phyloP scores from a whole-genome alignment of 2,329 filamentous ascomycete genomes.

The Trichoderma citrinoviride region DNA sequence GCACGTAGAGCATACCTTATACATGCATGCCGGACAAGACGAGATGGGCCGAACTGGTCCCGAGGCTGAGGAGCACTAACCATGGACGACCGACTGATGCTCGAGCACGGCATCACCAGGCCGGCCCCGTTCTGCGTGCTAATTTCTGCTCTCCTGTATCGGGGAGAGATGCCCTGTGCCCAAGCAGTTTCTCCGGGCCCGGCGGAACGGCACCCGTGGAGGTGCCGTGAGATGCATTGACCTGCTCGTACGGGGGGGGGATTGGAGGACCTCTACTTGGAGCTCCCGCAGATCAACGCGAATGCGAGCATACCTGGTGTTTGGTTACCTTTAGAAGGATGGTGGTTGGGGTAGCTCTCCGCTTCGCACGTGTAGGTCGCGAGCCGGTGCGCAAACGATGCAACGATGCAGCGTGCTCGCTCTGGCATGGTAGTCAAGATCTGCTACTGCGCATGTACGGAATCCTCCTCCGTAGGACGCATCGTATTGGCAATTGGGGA shows the following conservation, averaged over 20 bases:
- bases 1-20: not conserved
- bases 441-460: not conserved
- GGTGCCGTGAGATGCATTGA: not conserved
- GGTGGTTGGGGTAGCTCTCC: slow-evolving; percentile 7
- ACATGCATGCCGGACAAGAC: not conserved
- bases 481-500: not conserved
- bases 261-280: not conserved
- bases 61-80: slow-evolving; percentile 8
- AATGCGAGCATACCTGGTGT: not conserved
- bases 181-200: not conserved
- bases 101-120: not conserved
- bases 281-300: not conserved
- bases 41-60: slow-evolving; percentile 19
- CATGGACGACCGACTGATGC: not conserved
- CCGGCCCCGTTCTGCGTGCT: not conserved
- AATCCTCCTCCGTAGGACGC: too few species aligned
- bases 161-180: not conserved
- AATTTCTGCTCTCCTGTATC: not conserved
- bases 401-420: slow-evolving; percentile 10
- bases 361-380: slow-evolving; percentile 12
- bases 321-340: not conserved
- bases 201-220: not conserved
- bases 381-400: slow-evolving; percentile 6
- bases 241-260: too few species aligned
- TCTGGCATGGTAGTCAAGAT: not conserved